Base-by-base conservation (phyloP, 257 asterid species). In the Linderniella brevidens region DNA sequence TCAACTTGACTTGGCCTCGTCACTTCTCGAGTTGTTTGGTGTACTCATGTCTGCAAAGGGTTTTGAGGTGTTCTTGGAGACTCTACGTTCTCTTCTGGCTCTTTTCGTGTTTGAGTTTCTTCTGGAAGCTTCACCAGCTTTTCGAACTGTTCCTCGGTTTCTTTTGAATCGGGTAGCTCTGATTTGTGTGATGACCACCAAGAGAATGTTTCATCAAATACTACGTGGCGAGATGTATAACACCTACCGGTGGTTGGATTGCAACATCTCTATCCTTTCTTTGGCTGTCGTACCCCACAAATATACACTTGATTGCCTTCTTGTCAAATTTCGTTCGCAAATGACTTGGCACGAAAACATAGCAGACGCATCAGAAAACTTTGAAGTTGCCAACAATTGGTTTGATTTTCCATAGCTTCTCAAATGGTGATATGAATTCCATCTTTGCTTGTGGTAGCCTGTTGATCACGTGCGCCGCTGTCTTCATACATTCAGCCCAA, bases 201-300 rank as follows among this genome's bases (percentile, higher is more conserved):
- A 4, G 54, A 59, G 17, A 53, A 45, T 7, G 43, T 17, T 52
- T 58, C 41, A 32, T 49, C 55, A 1, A 40, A 57, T 42, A 48
- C 43, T 7, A 48, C 13, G 39, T 57, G 18, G 32, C 46, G 43
- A 25, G 32, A 25, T 25, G 32, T 25, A 25, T 25, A 25, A 25
- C 32, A 25, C 32, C n/a, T 3, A 25, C 32, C 32, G 5, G 62
- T 57, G 11, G 41, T 40, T 8, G 62, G 62, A 49, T 57, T 49
- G 19, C 54, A 57, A 57, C 43, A 57, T 16, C 13, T 25, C 49
- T 42, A 49, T 3, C 50, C 49, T 35, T 57, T 41, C 60, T 49
- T 29, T 57, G 50, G 19, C 32, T 48, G 37, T 57, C 56, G 9
- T 57, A 57, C 8, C 56, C 62, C 11, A 57, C 62, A 41, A 57